These are phyloP conservation scores for Fraxinus cuspidata DNA, from an alignment of 257 asterid genomes.

Conservation along the genomic window DNA sequence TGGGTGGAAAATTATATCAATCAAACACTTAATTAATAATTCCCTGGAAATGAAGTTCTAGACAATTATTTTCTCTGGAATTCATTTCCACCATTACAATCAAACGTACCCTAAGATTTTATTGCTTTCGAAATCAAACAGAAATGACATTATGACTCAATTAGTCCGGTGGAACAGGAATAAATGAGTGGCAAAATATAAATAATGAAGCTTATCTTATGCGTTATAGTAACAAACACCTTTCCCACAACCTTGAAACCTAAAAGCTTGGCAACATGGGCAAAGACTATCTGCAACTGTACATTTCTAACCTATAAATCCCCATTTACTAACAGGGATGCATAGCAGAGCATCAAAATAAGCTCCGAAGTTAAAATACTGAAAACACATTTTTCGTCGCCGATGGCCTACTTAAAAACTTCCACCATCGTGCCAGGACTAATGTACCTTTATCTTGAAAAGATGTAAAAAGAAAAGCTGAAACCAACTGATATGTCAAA, in stretches of 20 bases:
- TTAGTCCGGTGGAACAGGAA: too few species aligned
- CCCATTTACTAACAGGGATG: background rate
- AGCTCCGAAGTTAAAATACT: constrained; percentile 31
- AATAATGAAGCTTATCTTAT: background rate
- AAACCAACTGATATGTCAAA: background rate
- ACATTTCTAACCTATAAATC: constrained; percentile 16
- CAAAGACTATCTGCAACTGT: background rate
- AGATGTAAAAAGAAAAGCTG: background rate
- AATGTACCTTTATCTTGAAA: constrained; percentile 5
- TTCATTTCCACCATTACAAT: too few species aligned
- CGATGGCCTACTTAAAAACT: constrained; percentile 27
- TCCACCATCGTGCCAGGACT: constrained; percentile 22
- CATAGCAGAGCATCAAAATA: constrained; percentile 34
- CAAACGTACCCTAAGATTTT: too few species aligned
- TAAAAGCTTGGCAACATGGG: constrained; percentile 3
- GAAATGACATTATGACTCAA: too few species aligned
- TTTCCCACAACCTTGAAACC: constrained; percentile 19
- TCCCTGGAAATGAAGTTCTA: too few species aligned
- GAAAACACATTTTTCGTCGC: constrained; percentile 9
- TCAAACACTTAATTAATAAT: too few species aligned
- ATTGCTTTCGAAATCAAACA: too few species aligned
- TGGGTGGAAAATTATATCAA: too few species aligned
- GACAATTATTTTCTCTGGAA: too few species aligned
- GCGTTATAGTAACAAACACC: background rate
- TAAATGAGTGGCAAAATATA: background rate